Conservation (phyloP, 495 filamentous ascomycete genomes). For the Trichoderma reesei region DNA sequence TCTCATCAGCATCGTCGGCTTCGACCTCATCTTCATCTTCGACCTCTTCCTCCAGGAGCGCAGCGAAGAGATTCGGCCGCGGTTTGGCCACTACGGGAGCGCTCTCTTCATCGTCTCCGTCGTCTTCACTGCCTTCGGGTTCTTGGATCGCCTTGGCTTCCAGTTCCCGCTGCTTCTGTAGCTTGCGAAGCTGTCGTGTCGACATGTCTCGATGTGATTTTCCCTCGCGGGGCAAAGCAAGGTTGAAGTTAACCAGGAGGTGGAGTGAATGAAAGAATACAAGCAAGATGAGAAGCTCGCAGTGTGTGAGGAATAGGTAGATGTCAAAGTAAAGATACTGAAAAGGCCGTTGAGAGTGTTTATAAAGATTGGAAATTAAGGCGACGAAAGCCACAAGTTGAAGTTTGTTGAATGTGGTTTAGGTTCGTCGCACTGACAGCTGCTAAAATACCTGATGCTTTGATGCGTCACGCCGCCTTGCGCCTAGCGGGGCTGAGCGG, state of each 20-base stretch:
- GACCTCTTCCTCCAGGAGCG: conserved; percentile 34
- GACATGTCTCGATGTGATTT: conserved; percentile 55
- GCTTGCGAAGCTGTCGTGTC: conserved; percentile 65
- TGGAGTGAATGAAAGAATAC: too few relatives aligned
- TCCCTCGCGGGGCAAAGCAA: not conserved
- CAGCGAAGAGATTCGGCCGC: conserved; percentile 36
- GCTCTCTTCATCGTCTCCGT: conserved; percentile 32
- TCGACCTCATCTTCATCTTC: conserved; percentile 29
- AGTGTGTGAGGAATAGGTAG: too few relatives aligned
- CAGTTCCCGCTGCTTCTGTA: conserved; percentile 63
- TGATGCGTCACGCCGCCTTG: conserved; percentile 4
- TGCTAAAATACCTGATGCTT: not conserved
- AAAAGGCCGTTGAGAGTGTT: too few relatives aligned
- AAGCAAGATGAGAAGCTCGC: not conserved
- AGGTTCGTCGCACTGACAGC: not conserved
- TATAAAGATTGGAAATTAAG: too few relatives aligned
- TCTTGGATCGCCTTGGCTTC: conserved; percentile 19
- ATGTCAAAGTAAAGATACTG: too few relatives aligned
- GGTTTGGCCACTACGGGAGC: conserved; percentile 27
- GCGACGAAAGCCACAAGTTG: not conserved
- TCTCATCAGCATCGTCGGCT: conserved; percentile 37
- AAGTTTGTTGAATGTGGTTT: not conserved
- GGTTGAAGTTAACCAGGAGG: too few relatives aligned
- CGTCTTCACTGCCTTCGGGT: conserved; percentile 28
- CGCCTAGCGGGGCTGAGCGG: not conserved